Evolutionary conservation across 495 filamentous ascomycete genomes (phyloP).

Genomic region (Physcia stellaris): DNA sequence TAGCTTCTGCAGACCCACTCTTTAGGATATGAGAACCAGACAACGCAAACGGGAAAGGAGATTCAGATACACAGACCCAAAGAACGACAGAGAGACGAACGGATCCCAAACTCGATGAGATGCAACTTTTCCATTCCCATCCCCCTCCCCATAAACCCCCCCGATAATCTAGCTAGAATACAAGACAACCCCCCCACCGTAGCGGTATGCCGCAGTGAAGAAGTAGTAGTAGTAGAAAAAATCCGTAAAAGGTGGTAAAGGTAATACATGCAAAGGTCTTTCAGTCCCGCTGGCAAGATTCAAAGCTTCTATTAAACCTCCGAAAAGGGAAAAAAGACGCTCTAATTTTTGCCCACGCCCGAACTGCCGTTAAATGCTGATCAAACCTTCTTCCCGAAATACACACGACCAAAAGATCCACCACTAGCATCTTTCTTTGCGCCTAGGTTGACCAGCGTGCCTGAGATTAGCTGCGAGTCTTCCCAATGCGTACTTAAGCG

Average conservation of each 20-base stretch:
- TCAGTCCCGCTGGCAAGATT: conserved; percentile 8
- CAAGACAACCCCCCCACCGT: no score
- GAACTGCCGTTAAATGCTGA: conserved; percentile 3
- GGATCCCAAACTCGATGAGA: no score
- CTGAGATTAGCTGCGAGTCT: conserved; percentile 13
- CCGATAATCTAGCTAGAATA: no score
- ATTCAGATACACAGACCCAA: no score
- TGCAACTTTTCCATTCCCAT: no score
- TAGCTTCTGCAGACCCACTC: no score
- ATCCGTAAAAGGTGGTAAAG: conserved; percentile 3
- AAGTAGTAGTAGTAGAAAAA: conserved; percentile 1
- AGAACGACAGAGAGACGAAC: no score
- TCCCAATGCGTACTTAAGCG: conserved; percentile 20
- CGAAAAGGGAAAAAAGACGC: conserved; percentile 4
- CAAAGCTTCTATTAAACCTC: conserved; percentile 9
- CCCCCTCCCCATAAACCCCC: no score
- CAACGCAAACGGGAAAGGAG: no score
- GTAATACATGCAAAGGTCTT: conserved; percentile 9
- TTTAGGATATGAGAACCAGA: no score
- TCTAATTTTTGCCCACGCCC: conserved; percentile 6
- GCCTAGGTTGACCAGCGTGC: not conserved
- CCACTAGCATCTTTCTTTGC: conserved; percentile 2
- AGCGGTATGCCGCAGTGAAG: no score
- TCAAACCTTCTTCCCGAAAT: conserved; percentile 1
- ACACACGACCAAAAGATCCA: not conserved